Base-by-base conservation (phyloP, 768 basidiomycete species). In the Naematelia encephala region DNA sequence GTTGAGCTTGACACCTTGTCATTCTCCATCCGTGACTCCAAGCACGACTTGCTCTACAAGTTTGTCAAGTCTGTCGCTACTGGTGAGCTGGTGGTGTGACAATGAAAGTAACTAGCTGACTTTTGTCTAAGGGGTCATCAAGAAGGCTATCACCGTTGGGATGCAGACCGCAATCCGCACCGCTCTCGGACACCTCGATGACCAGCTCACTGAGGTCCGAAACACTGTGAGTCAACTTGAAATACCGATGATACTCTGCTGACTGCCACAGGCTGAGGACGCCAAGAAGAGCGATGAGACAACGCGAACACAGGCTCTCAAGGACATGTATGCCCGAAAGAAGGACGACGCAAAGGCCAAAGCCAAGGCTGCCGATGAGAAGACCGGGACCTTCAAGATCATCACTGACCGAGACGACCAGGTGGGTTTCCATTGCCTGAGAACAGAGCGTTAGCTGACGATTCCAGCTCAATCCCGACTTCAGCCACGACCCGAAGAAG, bases 11-110 rank as follows among this genome's bases (percentile, higher is more conserved):
- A 88, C 68, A 82, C 85, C 14, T 83, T 98, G 68, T 91, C 88
- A 79, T 94, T 93, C 79, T 84, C 85, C 23, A 90, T 99, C 67
- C 85, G 91, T 3, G 92, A 97, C 64, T 84, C 87, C 62, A 93
- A 92, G 78, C 91, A 96, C 78, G 88, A 91, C 69, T 78, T 88
- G 23, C 75, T 93, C 62, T 94, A 93, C 82, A 61, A 61, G 57
- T 87, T 89, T 0, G 66, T 96, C 39, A 84, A 83, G 54, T 87
- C 88, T 2, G 81, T 91, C 42, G 89, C 89, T 12, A 91, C 85
- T 1, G 84, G 84, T 4, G n/a, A n/a, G n/a, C n/a, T n/a, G n/a
- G n/a, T n/a, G n/a, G n/a, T n/a, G n/a, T n/a, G n/a, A n/a, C n/a
- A n/a, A n/a, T n/a, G n/a, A n/a, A n/a, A n/a, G n/a, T n/a, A n/a